Base-by-base conservation (phyloP, 2,329 filamentous ascomycete genomes). In the Emergomyces orientalis region DNA sequence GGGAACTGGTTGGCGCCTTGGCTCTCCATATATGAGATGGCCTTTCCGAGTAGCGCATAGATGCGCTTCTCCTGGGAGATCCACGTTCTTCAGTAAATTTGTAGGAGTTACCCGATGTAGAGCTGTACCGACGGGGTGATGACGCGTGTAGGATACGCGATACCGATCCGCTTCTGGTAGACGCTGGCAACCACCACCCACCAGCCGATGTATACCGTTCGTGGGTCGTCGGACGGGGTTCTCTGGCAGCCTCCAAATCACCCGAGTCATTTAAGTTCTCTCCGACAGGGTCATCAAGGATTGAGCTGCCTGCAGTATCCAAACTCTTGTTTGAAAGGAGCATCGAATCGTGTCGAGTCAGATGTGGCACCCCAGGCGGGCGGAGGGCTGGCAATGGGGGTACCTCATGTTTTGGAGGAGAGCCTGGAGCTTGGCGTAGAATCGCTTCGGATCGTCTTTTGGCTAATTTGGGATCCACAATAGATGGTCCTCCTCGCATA, bases 301-400 rank as follows among this genome's bases (percentile, higher is more conserved):
- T 62, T 5, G 61, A 62, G 54, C 54, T 62, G 19, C 56, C 55
- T 27, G 55, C 56, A 41, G 61, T 62, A 17, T 62, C 56, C 61
- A 59, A 22, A 22, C 61, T 62, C 34, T 59, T 52, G 34, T 49
- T 59, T 51, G 61, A 62, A 30, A 58, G 14, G 6, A 49, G 32
- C 37, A 51, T 37, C 9, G 61, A 62, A 51, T 59, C 32, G 17
- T 56, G 61, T 3, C 45, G 39, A 19, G 45, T n/a, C n/a, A 59
- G 7, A 30, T 43, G 43, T 11, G 43, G 34, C 14, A 27, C 6
- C 11, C 30, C 43, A 27, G 32, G 55, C 19, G 34, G 41, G 1
- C 22, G 27, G 30, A 32, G n/a, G 27, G 45, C 13, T 6, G 61
- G 61, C 19, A 62, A 59, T 25, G 61, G 54, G 11, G 61, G 61